phyloP scores from a whole-genome alignment of 305 asterid genomes.

The Fraxinus xanthoxyloides region DNA sequence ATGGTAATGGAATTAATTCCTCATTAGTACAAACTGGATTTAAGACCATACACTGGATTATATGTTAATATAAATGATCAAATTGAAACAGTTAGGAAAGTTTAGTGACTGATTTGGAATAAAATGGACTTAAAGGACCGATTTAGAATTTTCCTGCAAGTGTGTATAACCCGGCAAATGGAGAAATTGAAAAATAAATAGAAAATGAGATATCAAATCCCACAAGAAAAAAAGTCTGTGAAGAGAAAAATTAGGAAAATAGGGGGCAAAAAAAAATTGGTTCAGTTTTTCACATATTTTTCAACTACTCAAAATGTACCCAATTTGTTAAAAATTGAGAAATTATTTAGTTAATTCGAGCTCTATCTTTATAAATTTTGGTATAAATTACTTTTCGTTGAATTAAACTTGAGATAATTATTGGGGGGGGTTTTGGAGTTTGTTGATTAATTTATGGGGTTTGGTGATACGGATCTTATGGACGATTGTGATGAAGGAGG shows the following conservation, averaged over 20 bases:
- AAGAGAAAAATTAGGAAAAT: conserved; percentile 12
- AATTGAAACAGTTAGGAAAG: too few species aligned
- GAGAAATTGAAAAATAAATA: background rate
- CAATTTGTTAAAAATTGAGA: background rate
- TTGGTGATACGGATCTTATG: conserved; percentile 29
- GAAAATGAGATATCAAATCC: conserved; percentile 11
- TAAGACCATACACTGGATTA: too few species aligned
- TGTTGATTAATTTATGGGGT: conserved; percentile 30
- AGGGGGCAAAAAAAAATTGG: background rate
- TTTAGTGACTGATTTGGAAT: too few species aligned
- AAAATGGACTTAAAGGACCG: background rate
- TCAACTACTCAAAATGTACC: background rate
- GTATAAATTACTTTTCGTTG: background rate
- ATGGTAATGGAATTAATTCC: too few species aligned
- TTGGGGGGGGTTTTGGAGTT: background rate
- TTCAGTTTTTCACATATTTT: background rate
- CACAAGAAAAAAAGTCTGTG: conserved; percentile 13
- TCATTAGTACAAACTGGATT: too few species aligned
- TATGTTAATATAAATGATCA: too few species aligned
- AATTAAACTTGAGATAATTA: background rate
- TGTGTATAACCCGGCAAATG: background rate
- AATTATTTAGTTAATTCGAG: background rate
- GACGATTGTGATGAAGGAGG: conserved; percentile 22
- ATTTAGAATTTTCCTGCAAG: background rate
- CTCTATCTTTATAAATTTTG: background rate